These are phyloP conservation scores for Fusarium sp. DNA, from an alignment of 2,329 filamentous ascomycete genomes.

Conservation along the genomic window DNA sequence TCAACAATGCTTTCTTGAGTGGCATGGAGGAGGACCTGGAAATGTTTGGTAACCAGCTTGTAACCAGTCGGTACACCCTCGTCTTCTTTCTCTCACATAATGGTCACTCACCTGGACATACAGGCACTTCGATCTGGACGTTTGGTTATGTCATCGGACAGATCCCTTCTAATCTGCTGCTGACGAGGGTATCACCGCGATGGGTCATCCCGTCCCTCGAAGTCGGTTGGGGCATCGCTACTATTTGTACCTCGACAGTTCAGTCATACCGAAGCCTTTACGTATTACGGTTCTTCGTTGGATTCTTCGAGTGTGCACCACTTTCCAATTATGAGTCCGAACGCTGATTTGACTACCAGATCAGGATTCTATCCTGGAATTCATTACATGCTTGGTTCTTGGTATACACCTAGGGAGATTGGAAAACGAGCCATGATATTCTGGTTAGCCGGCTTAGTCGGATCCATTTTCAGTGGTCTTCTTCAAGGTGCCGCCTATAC, in stretches of 20 bases:
- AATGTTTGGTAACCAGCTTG: conserved; percentile 1
- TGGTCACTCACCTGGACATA: no score
- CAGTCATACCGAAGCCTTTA: conserved; percentile 24
- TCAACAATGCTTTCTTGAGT: neutral
- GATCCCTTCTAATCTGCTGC: conserved; percentile 42
- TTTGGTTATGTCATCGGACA: conserved; percentile 43
- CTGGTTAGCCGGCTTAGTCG: conserved; percentile 30
- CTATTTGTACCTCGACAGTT: conserved; percentile 8
- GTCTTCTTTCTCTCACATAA: no score
- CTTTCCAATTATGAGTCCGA: conserved; percentile 34
- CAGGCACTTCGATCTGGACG: conserved; percentile 28
- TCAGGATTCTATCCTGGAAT: conserved; percentile 59
- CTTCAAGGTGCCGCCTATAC: conserved; percentile 33
- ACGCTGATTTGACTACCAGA: conserved; percentile 53
- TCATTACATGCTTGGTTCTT: conserved; percentile 38
- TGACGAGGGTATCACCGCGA: conserved; percentile 16
- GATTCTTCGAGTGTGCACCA: conserved; percentile 29
- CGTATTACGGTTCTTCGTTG: conserved; percentile 31
- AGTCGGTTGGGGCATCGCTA: conserved; percentile 25
- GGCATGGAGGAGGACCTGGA: neutral
- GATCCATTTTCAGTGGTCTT: conserved; percentile 30
- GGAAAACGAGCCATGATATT: conserved; percentile 36
- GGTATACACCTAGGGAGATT: conserved; percentile 38
- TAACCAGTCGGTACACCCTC: neutral
- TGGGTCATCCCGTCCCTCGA: conserved; percentile 21